A percentile compares a stretch with the other conserved stretches of the same genome.
phyloP scores from a whole-genome alignment of 495 filamentous ascomycete species.

The Neurospora tetrasperma region DNA sequence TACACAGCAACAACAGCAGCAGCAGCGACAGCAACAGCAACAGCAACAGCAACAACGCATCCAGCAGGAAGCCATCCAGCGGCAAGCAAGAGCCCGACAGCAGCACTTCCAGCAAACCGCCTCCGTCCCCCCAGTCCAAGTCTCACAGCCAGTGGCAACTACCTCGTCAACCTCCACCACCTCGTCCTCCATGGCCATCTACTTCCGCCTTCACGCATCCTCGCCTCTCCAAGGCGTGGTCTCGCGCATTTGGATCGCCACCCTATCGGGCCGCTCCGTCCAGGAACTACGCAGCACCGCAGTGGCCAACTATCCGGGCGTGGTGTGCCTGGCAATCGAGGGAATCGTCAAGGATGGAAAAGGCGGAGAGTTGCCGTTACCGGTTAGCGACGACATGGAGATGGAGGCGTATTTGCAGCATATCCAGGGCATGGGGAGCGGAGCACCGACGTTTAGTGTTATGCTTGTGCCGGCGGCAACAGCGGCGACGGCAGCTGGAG shows the following conservation, averaged over 20 bases:
- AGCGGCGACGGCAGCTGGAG: background rate
- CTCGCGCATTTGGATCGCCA: conserved; percentile 50
- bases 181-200: conserved; percentile 40
- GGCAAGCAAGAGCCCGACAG: background rate
- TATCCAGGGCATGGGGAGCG: conserved; percentile 39
- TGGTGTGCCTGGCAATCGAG: conserved; percentile 48
- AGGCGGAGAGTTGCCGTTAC: background rate
- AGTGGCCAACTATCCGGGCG: conserved; percentile 43
- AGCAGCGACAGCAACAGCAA: conserved; percentile 1
- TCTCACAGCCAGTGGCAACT: background rate
- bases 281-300: conserved; percentile 46
- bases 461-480: conserved; percentile 11
- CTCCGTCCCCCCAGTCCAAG: background rate
- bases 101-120: background rate
- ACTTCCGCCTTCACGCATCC: conserved; percentile 51
- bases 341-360: conserved; percentile 48
- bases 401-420: conserved; percentile 26
- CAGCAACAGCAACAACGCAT: background rate
- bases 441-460: conserved; percentile 59
- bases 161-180: background rate
- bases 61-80: background rate
- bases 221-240: conserved; percentile 36
- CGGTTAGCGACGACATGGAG: background rate
- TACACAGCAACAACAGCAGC: conserved; percentile 5
- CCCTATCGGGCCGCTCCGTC: conserved; percentile 44